Base-by-base conservation (phyloP, 176 grass and related monocot species). In the Phoenix dactylifera region DNA sequence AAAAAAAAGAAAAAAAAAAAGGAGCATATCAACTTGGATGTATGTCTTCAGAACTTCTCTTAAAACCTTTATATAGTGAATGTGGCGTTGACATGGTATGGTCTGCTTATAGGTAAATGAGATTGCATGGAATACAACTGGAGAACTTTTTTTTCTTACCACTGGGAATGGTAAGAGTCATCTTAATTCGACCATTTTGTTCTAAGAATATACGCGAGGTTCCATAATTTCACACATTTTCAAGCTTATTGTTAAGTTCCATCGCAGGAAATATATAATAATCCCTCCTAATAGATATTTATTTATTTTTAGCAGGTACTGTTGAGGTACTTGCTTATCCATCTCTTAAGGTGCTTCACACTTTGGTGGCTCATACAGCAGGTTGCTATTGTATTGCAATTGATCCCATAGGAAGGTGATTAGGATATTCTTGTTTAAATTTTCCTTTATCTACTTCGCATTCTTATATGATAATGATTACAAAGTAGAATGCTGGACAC, bases 111-210 rank as follows among this genome's bases (percentile, higher is more conserved):
- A 98, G 93, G 85, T 98, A 64, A 98, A 98, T 83, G 93, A 98
- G 81, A 92, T 98, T 72, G 87, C 93, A 65, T 98, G 93, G 93
- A 98, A 86, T 72, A 98, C 85, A 86, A 85, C 84, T 83, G 93
- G 93, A 60, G 93, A 98, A 60, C 67, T 92, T n/a, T 98, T 98
- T 79, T 98, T 98, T 70, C 87, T 98, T 19, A 98, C 93, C 64
- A 98, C 93, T 51, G 93, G 93, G 18, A 83, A 85, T 71, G 93
- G 93, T 98, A 77, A 85, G 55, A 32, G 65, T 62, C 26, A 5
- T 57, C 29, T 63, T 39, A 26, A 29, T 55, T 51, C 55, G 70
- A 24, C 18, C 59, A 44, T 71, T 75, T 65, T 56, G 19, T 60
- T 70, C 15, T n/a, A 72, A 51, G 25, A 48, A 54, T 35, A 54